phyloP scores from a whole-genome alignment of 1,139 yeast species.

The Blastobotrys malaysiensis region DNA sequence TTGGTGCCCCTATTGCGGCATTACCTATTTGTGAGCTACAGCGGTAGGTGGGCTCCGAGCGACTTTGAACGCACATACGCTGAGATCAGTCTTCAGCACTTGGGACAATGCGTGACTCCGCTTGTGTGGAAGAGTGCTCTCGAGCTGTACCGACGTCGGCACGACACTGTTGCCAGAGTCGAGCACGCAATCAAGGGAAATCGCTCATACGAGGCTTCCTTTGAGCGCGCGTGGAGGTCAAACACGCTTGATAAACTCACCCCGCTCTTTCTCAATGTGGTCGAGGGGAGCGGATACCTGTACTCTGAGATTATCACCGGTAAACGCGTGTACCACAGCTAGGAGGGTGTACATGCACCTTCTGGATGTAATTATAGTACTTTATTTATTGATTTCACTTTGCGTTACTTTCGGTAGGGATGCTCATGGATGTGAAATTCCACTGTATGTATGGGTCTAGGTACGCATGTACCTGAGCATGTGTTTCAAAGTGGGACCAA shows the following conservation, averaged over 20 bases:
- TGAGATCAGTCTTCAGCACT: slow-evolving; percentile 2
- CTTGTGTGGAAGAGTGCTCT: slow-evolving; percentile 2
- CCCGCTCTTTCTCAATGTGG: neutral
- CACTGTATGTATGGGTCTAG: too few species aligned
- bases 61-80: slow-evolving; percentile 2
- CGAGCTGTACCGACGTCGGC: neutral
- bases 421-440: neutral
- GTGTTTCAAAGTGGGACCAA: neutral
- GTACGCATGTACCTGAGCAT: neutral
- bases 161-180: neutral
- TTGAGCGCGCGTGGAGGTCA: neutral
- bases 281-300: neutral
- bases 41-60: slow-evolving; percentile 4
- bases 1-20: neutral
- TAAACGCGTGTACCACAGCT: neutral
- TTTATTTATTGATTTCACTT: neutral
- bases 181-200: neutral
- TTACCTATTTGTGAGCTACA: slow-evolving; percentile 7
- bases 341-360: neutral
- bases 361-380: neutral
- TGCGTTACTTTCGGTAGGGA: neutral
- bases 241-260: neutral
- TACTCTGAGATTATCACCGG: neutral
- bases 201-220: neutral
- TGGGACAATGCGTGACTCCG: slow-evolving; percentile 1